Evolutionary conservation across 2,329 filamentous ascomycete genomes (phyloP), one percentile per base, ranked within the genome.

Genomic region (Coniochaeta ligniaria): DNA sequence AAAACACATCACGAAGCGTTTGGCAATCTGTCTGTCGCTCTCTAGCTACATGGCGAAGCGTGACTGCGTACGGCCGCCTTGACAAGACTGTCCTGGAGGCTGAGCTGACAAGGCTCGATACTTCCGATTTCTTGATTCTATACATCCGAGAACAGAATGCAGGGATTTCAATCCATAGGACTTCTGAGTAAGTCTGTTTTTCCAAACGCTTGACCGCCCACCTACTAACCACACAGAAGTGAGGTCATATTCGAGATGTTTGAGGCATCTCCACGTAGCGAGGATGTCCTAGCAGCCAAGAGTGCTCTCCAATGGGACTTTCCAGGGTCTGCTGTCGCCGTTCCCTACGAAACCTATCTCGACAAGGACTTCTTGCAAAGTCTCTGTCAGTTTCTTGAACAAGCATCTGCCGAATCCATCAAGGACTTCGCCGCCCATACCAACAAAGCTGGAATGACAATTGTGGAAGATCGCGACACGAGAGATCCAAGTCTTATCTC

Each of bases 221-320:
- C 5, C 45, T 41, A n/a, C n/a, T 33, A n/a, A 41, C 31, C n/a
- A 36, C 26, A 54, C 60, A 59, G 3, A 6, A 35, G 12, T 55
- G 41, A 62, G n/a, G 63, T 65, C 63, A 80, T 65, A 20, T 84
- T 60, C 55, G 86, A 90, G 68, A 76, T 76, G 0, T 89, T 89
- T 60, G 86, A 90, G 67, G 76, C 81, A 0, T 86, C 85, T 0
- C 75, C 87, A 0, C 67, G 68, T 0, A 82, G 81, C 1, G 75
- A 82, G 50, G 71, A 77, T 16, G 81, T 87, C 0, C 73, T 88
- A 1, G 76, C 77, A 0, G 71, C 82, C 0, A 70, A 80, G 22
- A 76, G 76, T 28, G 79, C 84, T 1, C 69, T 90, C 0, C 66
- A 74, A 60, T 86, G 85, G 78, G 76, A 81, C 20, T 90, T 90